A percentile compares a stretch with the other conserved stretches of the same genome.
Evolutionary conservation across 805 yeast species (phyloP).

Genomic region (Schizosaccharomyces octosporus): DNA sequence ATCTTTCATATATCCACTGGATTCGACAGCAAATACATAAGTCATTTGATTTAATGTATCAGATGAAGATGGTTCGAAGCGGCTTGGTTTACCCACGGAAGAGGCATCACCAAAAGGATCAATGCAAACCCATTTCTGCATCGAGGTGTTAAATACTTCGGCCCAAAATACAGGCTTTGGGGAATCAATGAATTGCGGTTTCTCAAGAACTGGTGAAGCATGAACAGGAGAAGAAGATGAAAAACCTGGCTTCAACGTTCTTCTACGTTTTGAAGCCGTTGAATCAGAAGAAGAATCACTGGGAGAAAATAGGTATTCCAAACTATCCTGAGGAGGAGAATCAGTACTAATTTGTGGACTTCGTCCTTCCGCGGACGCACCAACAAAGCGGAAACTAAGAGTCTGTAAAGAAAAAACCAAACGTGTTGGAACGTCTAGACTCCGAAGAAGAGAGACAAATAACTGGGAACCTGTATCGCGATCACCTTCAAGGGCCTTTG

Average conservation of each 20-base stretch:
- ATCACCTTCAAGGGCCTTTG: slow-evolving; percentile 24
- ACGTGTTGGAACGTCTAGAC: slow-evolving; percentile 47
- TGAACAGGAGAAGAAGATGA: background rate
- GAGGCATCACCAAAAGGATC: slow-evolving; percentile 31
- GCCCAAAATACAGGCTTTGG: slow-evolving; percentile 67
- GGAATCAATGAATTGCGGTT: slow-evolving; percentile 5
- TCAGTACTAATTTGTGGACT: background rate
- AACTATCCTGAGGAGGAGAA: background rate
- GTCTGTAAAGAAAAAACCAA: slow-evolving; percentile 61
- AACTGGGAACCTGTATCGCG: slow-evolving; percentile 70
- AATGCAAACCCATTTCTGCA: slow-evolving; percentile 56
- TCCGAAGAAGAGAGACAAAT: slow-evolving; percentile 47
- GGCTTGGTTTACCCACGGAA: slow-evolving; percentile 23
- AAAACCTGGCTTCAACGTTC: background rate
- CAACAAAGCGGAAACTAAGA: slow-evolving; percentile 48
- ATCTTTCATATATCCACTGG: slow-evolving; percentile 40
- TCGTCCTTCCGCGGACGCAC: slow-evolving; percentile 3
- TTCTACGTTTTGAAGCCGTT: background rate
- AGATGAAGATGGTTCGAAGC: slow-evolving; percentile 45
- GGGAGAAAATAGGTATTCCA: background rate
- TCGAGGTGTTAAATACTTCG: slow-evolving; percentile 68
- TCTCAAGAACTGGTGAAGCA: background rate
- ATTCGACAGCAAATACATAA: slow-evolving; percentile 60
- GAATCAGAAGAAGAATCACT: background rate
- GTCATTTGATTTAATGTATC: slow-evolving; percentile 19